Base-by-base conservation (phyloP, 257 asterid genomes). In the Buddleja alternifolia region DNA sequence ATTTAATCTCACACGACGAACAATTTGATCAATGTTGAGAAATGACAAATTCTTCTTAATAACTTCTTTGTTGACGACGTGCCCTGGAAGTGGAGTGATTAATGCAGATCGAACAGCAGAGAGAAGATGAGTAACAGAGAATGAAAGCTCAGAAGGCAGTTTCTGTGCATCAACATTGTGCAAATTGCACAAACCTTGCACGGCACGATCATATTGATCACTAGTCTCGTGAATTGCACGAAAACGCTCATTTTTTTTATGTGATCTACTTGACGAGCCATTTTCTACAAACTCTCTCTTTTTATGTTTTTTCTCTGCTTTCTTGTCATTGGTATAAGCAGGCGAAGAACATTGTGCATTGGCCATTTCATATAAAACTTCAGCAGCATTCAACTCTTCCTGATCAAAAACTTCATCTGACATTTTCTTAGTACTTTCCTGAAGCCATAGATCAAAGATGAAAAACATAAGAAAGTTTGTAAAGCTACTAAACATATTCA, bases 41-140 rank as follows among this genome's bases (percentile, higher is more conserved):
- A 62, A 41, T 32, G 74, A 70, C 11, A 66, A 11, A 4, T 20
- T 48, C 47, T 16, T 25, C 20, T 23, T 17, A 2, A 3, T 48
- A 7, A 48, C 7, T 17, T 14, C 8, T 48, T 48, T 7, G 2
- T 15, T 3, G 15, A 11, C n/a, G 5, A 2, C 0, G 7, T 50
- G 29, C 11, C 8, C n/a, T 6, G 73, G 8, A 7, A 17, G 29
- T 25, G 75, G 75, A 37, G 78, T 60, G 25, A 14, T 46, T 58
- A 77, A 20, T 42, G 67, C 69, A 41, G 25, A 12, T 0, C 73
- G 72, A 68, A 77, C 46, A 34, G 73, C 71, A 7, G 77, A 71
- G 23, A 77, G 63, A 56, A 77, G 67, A n/a, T 53, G 61, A 25
- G 60, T 40, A 32, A 66, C 29, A 45, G 58, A 55, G 21, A 71